phyloP scores from a whole-genome alignment of 2,329 filamentous ascomycete genomes.

The Sporothrix globosa region DNA sequence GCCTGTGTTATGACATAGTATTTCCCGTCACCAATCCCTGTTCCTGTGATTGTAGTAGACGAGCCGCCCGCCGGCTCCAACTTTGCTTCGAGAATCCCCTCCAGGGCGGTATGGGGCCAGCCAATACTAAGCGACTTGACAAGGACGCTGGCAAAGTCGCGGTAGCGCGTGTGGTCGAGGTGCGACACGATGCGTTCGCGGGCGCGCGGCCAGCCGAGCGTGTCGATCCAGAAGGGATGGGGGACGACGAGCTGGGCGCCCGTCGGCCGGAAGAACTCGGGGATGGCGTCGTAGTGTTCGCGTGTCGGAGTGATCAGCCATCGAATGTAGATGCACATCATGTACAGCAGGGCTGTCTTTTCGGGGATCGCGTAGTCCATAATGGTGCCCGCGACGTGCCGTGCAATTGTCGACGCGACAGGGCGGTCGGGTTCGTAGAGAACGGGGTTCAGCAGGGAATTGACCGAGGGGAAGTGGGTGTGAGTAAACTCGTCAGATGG shows the following conservation, averaged over 20 bases:
- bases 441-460: conserved; percentile 32
- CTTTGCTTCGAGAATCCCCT: conserved; percentile 29
- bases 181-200: conserved; percentile 30
- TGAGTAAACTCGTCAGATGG: conserved; percentile 12
- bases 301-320: conserved; percentile 31
- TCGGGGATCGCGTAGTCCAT: conserved; percentile 26
- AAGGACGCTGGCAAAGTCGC: conserved; percentile 22
- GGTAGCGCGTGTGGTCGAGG: conserved; percentile 29
- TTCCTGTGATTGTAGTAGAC: no score
- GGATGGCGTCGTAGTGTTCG: conserved; percentile 32
- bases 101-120: conserved; percentile 26
- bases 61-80: not conserved
- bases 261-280: conserved; percentile 31
- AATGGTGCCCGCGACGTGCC: conserved; percentile 27
- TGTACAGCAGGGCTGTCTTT: conserved; percentile 31
- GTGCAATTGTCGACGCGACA: conserved; percentile 19
- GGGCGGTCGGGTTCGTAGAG: conserved; percentile 22
- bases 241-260: conserved; percentile 30
- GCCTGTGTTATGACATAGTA: conserved; percentile 27
- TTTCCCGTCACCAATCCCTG: not conserved
- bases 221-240: conserved; percentile 33
- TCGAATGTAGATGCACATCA: conserved; percentile 29
- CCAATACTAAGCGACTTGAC: conserved; percentile 27
- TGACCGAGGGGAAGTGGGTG: conserved; percentile 25
- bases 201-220: conserved; percentile 29